Base-by-base conservation (phyloP, 2,329 filamentous ascomycete species). In the Colletotrichum truncatum region DNA sequence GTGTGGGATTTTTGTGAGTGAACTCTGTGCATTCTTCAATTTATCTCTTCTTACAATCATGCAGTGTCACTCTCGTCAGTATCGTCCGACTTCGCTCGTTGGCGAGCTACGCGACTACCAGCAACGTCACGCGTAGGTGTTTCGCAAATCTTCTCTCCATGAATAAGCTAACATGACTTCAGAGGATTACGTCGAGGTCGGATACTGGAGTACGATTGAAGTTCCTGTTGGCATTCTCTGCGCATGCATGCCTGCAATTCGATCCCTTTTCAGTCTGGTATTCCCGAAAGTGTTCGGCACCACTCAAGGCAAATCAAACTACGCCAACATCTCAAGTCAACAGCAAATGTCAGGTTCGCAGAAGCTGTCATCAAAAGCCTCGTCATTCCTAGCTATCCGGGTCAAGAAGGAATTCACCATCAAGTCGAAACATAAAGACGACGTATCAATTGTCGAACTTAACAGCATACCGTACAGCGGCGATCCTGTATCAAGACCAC, bases 1-100 rank as follows among this genome's bases (percentile, higher is more conserved):
- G 73, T 7, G 75, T 82, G 18, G 82, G 82, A 1, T 70, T 73
- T 7, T 78, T 80, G 74, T 76, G 53, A 72, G 72, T 69, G 25
- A 0, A 34, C 16, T 32, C 3, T 8, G 4, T 10, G 4, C 0
- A 2, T 7, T 1, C 11, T 14, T 49, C 1, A 16, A 1, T n/a
- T 21, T 9, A 12, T 6, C 4, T 4, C 2, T 6, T 2, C 2
- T 8, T 11, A 32, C 14, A n/a, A 16, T 14, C 0, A 2, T 23
- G 9, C 3, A 79, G 77, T 4, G 76, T 78, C 4, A 78, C 75
- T 0, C 62, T 76, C 1, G 71, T 77, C 18, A 75, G 72, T 30
- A 70, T 74, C 9, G 67, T 79, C 9, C 74, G 78, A 4, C 71
- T 81, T 0, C 56, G 66, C 9, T 70, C 69, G 2, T 7, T 65